Conservation (phyloP, 73 alveolate species). For the Breviolum minutum region DNA sequence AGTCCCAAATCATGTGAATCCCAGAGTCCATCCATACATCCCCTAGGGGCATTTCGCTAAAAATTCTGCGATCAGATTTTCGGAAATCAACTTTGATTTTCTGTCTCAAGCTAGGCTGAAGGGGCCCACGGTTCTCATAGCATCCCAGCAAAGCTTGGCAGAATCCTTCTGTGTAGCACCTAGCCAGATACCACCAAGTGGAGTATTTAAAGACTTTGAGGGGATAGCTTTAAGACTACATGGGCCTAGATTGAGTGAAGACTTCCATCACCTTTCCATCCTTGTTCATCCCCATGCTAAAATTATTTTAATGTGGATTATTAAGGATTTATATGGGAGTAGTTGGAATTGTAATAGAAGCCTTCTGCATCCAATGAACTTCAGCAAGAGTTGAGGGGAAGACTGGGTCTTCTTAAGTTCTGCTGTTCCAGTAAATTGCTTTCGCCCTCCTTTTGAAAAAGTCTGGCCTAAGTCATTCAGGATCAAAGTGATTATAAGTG, state of each 20-base stretch:
- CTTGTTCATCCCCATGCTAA: neutral
- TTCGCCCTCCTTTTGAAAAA: neutral
- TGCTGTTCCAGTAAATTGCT: neutral
- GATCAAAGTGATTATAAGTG: neutral
- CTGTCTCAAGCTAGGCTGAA: neutral
- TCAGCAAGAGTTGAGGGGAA: neutral
- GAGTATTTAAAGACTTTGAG: no score
- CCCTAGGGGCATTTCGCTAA: neutral
- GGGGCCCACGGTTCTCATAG: neutral
- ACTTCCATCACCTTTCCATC: no score
- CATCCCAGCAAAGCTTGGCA: neutral
- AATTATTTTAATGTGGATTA: neutral
- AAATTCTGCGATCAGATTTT: neutral
- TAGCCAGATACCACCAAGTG: neutral
- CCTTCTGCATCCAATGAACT: no score
- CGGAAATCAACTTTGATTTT: neutral
- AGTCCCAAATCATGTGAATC: neutral
- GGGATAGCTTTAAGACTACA: no score
- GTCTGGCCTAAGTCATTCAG: neutral
- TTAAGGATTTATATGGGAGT: no score
- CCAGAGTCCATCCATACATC: constrained; percentile 15
- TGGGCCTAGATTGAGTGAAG: no score
- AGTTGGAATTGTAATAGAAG: no score
- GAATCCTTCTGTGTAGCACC: constrained; percentile 14
- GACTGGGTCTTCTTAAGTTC: neutral